Conservation (phyloP, 2,329 filamentous ascomycete species). For the Colletotrichum sp. region DNA sequence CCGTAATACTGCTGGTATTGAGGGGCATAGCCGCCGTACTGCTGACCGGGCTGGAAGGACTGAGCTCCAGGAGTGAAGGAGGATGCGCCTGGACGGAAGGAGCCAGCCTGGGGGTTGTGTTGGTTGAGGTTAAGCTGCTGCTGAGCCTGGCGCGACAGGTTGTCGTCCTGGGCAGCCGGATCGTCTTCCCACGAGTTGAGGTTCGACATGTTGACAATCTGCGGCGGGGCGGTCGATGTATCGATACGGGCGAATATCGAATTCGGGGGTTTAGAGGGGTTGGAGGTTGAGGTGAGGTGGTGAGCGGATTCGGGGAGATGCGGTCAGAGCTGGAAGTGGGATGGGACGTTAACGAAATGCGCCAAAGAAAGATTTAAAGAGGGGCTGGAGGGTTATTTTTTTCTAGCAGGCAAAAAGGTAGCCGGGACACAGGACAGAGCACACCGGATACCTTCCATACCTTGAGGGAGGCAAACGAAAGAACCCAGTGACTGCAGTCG, state of each 20-base stretch:
- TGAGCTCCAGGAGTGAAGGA: conserved; percentile 76
- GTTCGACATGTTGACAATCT: conserved; percentile 71
- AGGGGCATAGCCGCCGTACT: conserved; percentile 60
- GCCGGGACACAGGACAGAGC: background rate
- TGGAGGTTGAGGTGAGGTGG: background rate
- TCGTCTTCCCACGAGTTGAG: conserved; percentile 97
- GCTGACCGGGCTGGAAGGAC: conserved; percentile 74
- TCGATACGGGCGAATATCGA: background rate
- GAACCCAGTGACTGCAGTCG: background rate
- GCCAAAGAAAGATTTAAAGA: conserved; percentile 18
- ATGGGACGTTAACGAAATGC: conserved; percentile 17
- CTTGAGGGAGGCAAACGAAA: background rate
- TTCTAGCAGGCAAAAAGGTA: background rate
- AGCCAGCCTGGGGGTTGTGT: conserved; percentile 46
- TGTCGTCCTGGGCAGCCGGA: conserved; percentile 76
- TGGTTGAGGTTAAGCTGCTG: conserved; percentile 77
- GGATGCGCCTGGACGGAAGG: conserved; percentile 55
- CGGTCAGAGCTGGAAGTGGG: conserved; percentile 18
- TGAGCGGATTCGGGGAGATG: conserved; percentile 1
- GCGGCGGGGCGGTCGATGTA: background rate
- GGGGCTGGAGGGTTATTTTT: conserved; percentile 16
- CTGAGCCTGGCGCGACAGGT: conserved; percentile 76
- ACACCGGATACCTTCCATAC: background rate
- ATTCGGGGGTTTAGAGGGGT: background rate
- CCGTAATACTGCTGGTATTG: conserved; percentile 62